phyloP scores from a whole-genome alignment of 495 filamentous ascomycete genomes.

The Aspergillus sparsus region DNA sequence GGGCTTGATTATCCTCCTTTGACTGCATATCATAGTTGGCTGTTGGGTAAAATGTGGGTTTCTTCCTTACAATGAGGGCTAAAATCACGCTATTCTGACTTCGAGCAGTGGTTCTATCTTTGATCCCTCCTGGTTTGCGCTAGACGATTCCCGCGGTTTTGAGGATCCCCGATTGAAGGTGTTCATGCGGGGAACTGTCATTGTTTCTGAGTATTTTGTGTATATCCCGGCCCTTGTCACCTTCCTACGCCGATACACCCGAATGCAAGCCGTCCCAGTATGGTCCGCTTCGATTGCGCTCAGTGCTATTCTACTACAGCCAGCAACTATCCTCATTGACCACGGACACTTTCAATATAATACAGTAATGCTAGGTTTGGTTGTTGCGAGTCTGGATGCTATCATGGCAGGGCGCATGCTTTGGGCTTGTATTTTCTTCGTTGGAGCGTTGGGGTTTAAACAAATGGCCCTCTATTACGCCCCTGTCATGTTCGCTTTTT shows the following conservation, averaged over 20 bases:
- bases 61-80: too few relatives aligned
- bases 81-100: conserved; percentile 19
- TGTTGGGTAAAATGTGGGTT: conserved; percentile 76
- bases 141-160: conserved; percentile 76
- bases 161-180: conserved; percentile 81
- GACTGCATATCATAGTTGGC: conserved; percentile 97
- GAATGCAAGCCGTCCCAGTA: conserved; percentile 65
- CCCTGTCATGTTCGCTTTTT: conserved; percentile 86
- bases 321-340: conserved; percentile 87
- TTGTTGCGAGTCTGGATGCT: conserved; percentile 82
- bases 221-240: conserved; percentile 84
- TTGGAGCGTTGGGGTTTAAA: conserved; percentile 91
- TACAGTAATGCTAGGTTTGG: conserved; percentile 92
- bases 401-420: conserved; percentile 80
- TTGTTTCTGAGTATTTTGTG: conserved; percentile 84
- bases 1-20: conserved; percentile 96
- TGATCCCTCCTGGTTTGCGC: conserved; percentile 84
- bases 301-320: conserved; percentile 88
- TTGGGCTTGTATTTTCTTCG: conserved; percentile 92
- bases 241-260: conserved; percentile 77
- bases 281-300: conserved; percentile 86
- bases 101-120: conserved; percentile 64
- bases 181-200: conserved; percentile 90
- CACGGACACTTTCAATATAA: conserved; percentile 99
- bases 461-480: conserved; percentile 99